Conservation (phyloP, 2,329 filamentous ascomycete genomes). For the Blastomyces emzantsi region DNA sequence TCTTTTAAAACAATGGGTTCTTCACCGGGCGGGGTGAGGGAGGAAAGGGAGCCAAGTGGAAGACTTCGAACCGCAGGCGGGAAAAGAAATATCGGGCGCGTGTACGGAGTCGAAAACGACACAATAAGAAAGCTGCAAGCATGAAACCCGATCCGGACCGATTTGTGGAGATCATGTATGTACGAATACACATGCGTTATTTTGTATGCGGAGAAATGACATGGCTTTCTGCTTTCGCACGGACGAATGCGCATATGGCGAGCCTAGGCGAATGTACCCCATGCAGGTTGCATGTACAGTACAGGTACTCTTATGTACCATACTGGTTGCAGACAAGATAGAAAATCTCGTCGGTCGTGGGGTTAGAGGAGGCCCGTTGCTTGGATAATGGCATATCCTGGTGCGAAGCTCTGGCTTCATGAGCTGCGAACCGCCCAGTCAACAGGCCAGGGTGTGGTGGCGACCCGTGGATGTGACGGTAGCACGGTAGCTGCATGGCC, state of each 20-base stretch:
- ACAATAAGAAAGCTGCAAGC: neutral
- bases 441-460: neutral
- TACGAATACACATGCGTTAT: neutral
- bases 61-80: neutral
- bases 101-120: neutral
- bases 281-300: neutral
- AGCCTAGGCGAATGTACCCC: neutral
- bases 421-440: neutral
- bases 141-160: neutral
- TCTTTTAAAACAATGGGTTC: neutral
- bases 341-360: neutral
- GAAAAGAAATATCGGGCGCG: neutral
- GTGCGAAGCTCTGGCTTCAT: neutral
- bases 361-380: neutral
- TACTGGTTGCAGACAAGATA: neutral
- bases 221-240: neutral
- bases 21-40: neutral
- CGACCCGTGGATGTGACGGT: neutral
- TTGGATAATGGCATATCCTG: neutral
- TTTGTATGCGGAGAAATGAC: neutral
- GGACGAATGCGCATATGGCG: neutral
- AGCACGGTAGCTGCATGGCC: neutral
- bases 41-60: neutral
- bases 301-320: neutral
- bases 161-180: neutral